Base-by-base conservation (phyloP, 2,329 filamentous ascomycete genomes). In the Pseudocercospora crystallina region DNA sequence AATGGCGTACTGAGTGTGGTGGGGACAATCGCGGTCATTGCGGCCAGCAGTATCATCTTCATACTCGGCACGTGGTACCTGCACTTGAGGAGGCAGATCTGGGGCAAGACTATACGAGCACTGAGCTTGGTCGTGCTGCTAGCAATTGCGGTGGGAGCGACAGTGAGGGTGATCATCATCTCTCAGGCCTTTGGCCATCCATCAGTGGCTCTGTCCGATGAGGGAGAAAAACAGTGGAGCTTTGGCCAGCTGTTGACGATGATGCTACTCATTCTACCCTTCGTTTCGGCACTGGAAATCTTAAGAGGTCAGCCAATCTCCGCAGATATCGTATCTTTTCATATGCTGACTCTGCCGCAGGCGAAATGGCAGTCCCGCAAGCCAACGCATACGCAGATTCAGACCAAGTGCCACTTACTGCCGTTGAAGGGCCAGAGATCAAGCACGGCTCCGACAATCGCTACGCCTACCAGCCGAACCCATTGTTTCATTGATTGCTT, bases 191-290 rank as follows among this genome's bases (percentile, higher is more conserved):
- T 87, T 63, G 79, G 80, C 1, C 79, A 81, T 0, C 73, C 76
- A 0, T 73, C 75, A 0, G 72, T 84, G 2, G 57, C 64, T 15
- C 70, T 86, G 2, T 64, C 65, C 5, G 82, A 83, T 49, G 50
- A 68, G 0, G 76, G 74, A 15, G 83, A 86, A 69, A 78, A 72
- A 52, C 69, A 71, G 9, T 86, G 82, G 82, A 80, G 77, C 56
- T 87, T 85, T 60, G 83, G 83, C 0, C 81, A 84, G 66, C 67
- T 85, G 49, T 69, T 86, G 26, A 79, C 80, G 1, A 67, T 85
- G 57, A 67, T 85, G 57, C 70, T 86, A 61, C 70, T 85, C 20
- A 64, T 80, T n/a, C 67, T 86, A 60, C 82, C 83, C 1, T 60
- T 85, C 12, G 74, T 86, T 2, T 81, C 78, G 2, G 75, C 77